Evolutionary conservation across 139 green algal genomes (phyloP).

Genomic region (Closterium sp.): DNA sequence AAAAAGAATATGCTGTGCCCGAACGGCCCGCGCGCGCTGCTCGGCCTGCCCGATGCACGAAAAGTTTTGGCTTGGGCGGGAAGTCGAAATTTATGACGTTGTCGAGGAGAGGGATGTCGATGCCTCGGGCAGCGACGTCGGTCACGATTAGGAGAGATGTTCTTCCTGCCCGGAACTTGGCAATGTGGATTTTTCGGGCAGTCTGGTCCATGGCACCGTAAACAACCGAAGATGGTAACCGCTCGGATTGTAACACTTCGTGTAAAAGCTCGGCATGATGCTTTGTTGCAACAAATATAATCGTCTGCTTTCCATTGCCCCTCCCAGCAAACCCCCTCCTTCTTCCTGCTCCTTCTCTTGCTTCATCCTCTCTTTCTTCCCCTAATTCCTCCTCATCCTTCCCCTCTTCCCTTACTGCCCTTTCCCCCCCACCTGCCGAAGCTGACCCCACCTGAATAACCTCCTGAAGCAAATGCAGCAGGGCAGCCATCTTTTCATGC

Average conservation of each 20-base stretch:
- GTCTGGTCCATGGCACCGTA: slow-evolving; percentile 96
- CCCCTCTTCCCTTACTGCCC: background rate
- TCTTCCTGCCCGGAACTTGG: slow-evolving; percentile 78
- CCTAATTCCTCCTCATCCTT: background rate
- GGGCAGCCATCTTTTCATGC: slow-evolving; percentile 86
- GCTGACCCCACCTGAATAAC: slow-evolving; percentile 59
- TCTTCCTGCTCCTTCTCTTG: background rate
- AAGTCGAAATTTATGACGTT: slow-evolving; percentile 95
- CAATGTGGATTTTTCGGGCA: slow-evolving; percentile 90
- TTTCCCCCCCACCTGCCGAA: background rate
- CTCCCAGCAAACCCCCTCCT: background rate
- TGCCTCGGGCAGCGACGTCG: slow-evolving; percentile 94
- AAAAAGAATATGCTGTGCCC: slow-evolving; percentile 77
- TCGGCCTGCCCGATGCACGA: slow-evolving; percentile 82
- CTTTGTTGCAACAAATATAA: slow-evolving; percentile 71
- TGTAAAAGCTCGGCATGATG: slow-evolving; percentile 92
- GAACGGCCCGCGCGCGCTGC: slow-evolving; percentile 71
- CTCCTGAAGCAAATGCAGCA: slow-evolving; percentile 84
- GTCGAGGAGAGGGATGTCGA: slow-evolving; percentile 97
- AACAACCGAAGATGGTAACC: slow-evolving; percentile 68
- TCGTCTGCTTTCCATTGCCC: slow-evolving; percentile 35
- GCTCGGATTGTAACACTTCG: slow-evolving; percentile 71
- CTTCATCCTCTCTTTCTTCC: background rate
- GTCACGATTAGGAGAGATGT: slow-evolving; percentile 84
- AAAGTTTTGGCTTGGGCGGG: slow-evolving; percentile 71